These are phyloP conservation scores for Haematococcus lacustris DNA, from an alignment of 139 green algal species.

Conservation along the genomic window DNA sequence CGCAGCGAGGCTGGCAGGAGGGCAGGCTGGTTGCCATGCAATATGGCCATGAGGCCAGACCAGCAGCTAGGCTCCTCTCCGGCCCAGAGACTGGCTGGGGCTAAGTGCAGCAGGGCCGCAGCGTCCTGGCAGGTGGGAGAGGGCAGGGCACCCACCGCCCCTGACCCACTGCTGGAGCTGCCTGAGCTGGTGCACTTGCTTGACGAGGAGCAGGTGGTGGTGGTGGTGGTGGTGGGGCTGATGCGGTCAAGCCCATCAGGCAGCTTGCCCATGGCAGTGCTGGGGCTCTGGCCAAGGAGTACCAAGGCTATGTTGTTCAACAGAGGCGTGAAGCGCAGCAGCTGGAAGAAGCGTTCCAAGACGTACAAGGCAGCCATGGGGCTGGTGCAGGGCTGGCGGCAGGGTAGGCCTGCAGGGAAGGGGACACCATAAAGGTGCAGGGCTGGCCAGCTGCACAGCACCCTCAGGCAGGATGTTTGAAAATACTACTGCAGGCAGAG, in stretches of 20 bases:
- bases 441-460: neutral
- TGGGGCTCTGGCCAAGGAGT: constrained; percentile 36
- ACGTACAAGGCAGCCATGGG: constrained; percentile 51
- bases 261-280: too few species aligned
- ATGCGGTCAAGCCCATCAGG: too few species aligned
- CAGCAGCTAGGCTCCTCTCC: too few species aligned
- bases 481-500: neutral
- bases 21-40: too few species aligned
- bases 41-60: too few species aligned
- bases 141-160: neutral
- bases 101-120: too few species aligned
- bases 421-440: neutral
- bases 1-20: too few species aligned
- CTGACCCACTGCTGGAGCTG: neutral
- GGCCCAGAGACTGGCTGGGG: too few species aligned
- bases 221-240: too few species aligned
- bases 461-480: neutral
- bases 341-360: constrained; percentile 67
- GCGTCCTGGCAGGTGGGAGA: neutral
- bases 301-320: constrained; percentile 41
- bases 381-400: neutral
- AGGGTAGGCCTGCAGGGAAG: neutral
- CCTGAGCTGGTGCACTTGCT: neutral
- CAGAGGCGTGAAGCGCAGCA: constrained; percentile 45
- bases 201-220: neutral